Base-by-base conservation (phyloP, 345 rosid species). In the Camelina laxa region DNA sequence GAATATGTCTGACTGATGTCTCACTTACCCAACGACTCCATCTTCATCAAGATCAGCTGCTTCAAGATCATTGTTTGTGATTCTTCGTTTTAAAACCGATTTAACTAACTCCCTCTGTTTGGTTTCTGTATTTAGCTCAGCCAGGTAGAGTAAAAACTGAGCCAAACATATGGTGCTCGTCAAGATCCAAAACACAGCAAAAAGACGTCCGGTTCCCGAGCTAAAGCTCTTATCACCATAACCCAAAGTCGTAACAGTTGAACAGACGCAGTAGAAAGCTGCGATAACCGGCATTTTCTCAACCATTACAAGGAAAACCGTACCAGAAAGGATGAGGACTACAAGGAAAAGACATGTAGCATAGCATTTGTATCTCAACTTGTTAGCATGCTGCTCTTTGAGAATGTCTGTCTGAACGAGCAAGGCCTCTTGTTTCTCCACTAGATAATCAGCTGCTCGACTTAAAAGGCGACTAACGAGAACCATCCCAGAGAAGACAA, bases 201-300 rank as follows among this genome's bases (percentile, higher is more conserved):
- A 95, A 50, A 75, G 1, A 4, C 97, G 96, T 5, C 97, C 97
- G 0, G 48, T 48, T 16, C 27, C 20, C 0, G 90, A 85, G 44
- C 73, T 82, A 78, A 95, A 91, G 80, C 97, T 95, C 76, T 72
- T 47, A 53, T 95, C 99, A 0, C 99, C 97, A 69, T 85, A 95
- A 10, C 99, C 97, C 47, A 92, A 76, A 10, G 99, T 89, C 2
- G 97, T 92, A 66, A 95, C 58, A 2, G 99, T 90, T 13, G 93
- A 80, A 70, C 96, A 92, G 21, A 87, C 97, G 9, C 97, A 92
- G 59, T 95, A 94, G 71, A 94, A 82, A 2, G 97, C 88, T 12
- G 89, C 90, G 3, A 85, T 39, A 6, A 80, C 4, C 30, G 75
- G 78, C 79, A 86, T 73, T 22, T 69, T 74, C 87, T 91, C 97